Evolutionary conservation across 2,329 filamentous ascomycete species (phyloP), one percentile per base, ranked within the genome.

Genomic region (Orbilia javanica): DNA sequence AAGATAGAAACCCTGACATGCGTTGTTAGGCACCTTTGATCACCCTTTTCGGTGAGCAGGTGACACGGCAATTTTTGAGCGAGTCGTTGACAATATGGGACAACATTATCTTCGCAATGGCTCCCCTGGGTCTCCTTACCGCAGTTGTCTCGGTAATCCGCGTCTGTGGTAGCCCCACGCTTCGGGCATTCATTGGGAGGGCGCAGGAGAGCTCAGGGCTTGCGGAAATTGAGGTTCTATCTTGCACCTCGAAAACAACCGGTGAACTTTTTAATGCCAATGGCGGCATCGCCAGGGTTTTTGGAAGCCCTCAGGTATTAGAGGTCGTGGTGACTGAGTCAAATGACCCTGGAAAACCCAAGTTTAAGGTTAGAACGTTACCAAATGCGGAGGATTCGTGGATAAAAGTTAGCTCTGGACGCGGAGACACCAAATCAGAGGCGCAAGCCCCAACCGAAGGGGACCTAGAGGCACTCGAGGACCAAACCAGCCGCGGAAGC

Each of bases 171-270:
- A 70, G 48, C 34, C 15, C 55, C 3, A 80, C 68, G 18, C 36
- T 79, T 50, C 81, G 83, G 11, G 84, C 85, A 1, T 83, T 86
- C 27, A 81, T 86, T 13, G 85, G 86, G 4, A 64, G 39, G n/a
- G 60, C 39, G 20, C 60, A 64, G 60, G 60, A 64, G 29, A 64
- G 60, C n/a, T n/a, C 36, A 18, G 60, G 60, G 11, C 13, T 36
- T 5, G 36, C 60, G 4, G 60, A 64, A 48, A 36, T 64, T 3
- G 60, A 64, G 8, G n/a, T 64, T 31, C 60, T 64, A 5, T 64
- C 60, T 8, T 64, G 60, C 22, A 64, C 60, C 31, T 64, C 60
- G 20, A 39, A 15, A 5, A 64, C 60, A 1, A 64, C 60, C 11
- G 27, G 27, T 20, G 60, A 64, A 31, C 44, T 64, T 42, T 64